These are phyloP conservation scores for Clarireedia hainanense DNA, from an alignment of 2,329 filamentous ascomycete species.

Conservation along the genomic window DNA sequence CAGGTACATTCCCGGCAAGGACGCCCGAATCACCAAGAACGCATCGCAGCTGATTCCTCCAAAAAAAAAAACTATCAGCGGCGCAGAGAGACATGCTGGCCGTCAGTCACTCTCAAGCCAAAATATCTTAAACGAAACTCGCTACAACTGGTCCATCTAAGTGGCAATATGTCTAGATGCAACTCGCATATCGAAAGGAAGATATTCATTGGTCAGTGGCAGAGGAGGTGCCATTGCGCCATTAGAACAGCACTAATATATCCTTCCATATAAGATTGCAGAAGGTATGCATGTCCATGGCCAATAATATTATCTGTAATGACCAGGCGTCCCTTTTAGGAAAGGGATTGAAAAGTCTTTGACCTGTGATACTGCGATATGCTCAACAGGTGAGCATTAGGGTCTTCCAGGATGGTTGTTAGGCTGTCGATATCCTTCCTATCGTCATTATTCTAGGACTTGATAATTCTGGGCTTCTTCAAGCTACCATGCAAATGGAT, in stretches of 20 bases:
- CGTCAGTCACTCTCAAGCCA: not conserved
- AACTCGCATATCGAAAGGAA: slow-evolving; percentile 6
- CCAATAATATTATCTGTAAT: not conserved
- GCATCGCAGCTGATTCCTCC: slow-evolving; percentile 6
- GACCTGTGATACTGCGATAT: slow-evolving; percentile 6
- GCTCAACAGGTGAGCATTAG: not conserved
- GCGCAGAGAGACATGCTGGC: slow-evolving; percentile 1
- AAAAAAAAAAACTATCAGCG: slow-evolving; percentile 1
- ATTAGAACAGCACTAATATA: not conserved
- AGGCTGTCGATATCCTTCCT: too few species aligned
- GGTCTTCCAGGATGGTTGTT: not conserved
- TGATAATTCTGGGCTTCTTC: not conserved
- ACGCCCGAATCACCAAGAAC: slow-evolving; percentile 3
- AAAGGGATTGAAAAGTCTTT: not conserved
- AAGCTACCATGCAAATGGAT: not conserved
- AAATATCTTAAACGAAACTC: not conserved
- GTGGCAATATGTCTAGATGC: slow-evolving; percentile 2
- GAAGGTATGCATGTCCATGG: not conserved
- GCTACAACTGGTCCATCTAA: not conserved
- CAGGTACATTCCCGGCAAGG: slow-evolving; percentile 6
- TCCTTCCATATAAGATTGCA: not conserved
- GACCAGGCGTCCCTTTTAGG: not conserved
- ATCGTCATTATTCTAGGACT: not conserved
- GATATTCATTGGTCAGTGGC: not conserved
- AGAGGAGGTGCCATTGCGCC: not conserved